These are phyloP conservation scores for Citrus reticulata DNA, from an alignment of 345 rosid genomes.

Conservation along the genomic window DNA sequence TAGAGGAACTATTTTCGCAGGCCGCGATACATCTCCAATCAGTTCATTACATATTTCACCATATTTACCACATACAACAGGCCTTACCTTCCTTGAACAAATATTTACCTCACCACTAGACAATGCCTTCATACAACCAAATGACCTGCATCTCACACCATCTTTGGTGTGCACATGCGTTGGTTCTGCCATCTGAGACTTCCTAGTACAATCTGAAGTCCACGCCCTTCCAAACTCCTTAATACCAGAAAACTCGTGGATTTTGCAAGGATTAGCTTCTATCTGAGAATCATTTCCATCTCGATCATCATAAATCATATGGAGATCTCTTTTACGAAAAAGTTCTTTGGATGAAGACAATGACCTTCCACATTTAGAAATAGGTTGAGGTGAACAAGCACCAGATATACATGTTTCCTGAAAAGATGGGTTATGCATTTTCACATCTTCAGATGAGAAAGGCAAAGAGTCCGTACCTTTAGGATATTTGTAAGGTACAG, in stretches of 20 bases:
- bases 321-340: constrained; percentile 30
- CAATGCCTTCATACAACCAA: constrained; percentile 12
- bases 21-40: constrained; percentile 18
- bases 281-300: constrained; percentile 7
- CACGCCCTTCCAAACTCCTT: constrained; percentile 24
- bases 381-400: constrained; percentile 6
- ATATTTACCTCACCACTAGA: constrained; percentile 17
- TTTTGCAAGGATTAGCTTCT: constrained; percentile 6
- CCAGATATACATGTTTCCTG: constrained; percentile 6
- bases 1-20: constrained; percentile 42
- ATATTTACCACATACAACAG: constrained; percentile 44
- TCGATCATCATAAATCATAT: constrained; percentile 12
- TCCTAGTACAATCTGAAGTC: constrained; percentile 9
- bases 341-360: constrained; percentile 18
- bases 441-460: constrained; percentile 21
- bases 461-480: constrained; percentile 5
- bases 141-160: neutral
- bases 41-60: constrained; percentile 34
- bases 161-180: constrained; percentile 9
- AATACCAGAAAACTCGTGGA: constrained; percentile 11
- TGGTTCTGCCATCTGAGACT: constrained; percentile 12
- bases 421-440: constrained; percentile 15
- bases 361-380: constrained; percentile 13
- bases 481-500: neutral
- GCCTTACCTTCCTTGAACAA: constrained; percentile 25